Conservation (phyloP, 441 rosid genomes). For the Viola pubescens region DNA sequence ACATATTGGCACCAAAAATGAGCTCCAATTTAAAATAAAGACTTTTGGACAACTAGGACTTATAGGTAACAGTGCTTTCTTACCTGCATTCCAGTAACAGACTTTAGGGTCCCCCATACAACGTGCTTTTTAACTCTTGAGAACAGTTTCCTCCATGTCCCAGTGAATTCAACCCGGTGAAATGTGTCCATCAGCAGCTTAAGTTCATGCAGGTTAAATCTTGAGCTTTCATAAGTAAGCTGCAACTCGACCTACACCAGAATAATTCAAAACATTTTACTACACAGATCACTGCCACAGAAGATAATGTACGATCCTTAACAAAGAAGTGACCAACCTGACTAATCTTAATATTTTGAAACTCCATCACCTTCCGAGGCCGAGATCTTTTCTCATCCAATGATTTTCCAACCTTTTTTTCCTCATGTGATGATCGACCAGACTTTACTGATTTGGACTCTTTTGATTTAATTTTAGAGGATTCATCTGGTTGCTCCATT, state of each 20-base stretch:
- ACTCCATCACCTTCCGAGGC: constrained; percentile 84
- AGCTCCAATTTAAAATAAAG: neutral
- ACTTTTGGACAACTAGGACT: neutral
- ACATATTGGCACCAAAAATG: neutral
- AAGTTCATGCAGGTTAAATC: constrained; percentile 90
- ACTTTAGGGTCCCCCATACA: constrained; percentile 95
- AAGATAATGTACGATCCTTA: constrained; percentile 2
- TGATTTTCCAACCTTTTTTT: constrained; percentile 60
- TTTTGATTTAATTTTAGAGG: constrained; percentile 55
- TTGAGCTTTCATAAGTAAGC: constrained; percentile 88
- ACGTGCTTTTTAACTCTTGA: constrained; percentile 94
- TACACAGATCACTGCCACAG: constrained; percentile 3
- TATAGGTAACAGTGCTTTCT: neutral
- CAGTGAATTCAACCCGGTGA: constrained; percentile 81
- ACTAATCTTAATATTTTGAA: constrained; percentile 84
- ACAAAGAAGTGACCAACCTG: constrained; percentile 46
- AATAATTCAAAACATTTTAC: constrained; percentile 12
- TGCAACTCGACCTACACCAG: constrained; percentile 68
- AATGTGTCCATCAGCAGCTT: constrained; percentile 95
- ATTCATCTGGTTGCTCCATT: constrained; percentile 66
- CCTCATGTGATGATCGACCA: constrained; percentile 82
- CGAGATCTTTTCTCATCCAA: constrained; percentile 75
- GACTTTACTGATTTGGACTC: constrained; percentile 56
- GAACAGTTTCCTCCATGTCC: constrained; percentile 95
- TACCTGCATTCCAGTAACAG: constrained; percentile 99